Conservation (phyloP, 352 stramenopile species). For the Pythium dissimile region DNA sequence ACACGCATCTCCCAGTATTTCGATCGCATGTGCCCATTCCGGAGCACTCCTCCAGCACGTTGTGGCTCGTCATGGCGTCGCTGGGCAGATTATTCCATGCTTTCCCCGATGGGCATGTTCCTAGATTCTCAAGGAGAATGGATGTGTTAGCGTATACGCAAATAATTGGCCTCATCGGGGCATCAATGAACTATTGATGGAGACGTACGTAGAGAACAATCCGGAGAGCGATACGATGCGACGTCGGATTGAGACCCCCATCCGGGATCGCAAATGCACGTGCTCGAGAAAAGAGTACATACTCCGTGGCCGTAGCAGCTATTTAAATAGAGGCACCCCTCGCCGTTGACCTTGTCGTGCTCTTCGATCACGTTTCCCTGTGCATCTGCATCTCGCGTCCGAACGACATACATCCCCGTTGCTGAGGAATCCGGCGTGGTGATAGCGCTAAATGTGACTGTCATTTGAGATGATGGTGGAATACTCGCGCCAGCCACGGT, state of each 20-base stretch:
- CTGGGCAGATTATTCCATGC: slow-evolving; percentile 55
- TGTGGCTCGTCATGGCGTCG: slow-evolving; percentile 32
- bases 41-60: slow-evolving; percentile 75
- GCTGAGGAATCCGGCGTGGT: slow-evolving; percentile 43
- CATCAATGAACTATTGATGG: no score
- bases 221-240: slow-evolving; percentile 63
- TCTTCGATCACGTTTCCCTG: slow-evolving; percentile 57
- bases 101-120: slow-evolving; percentile 48
- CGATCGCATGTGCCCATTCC: slow-evolving; percentile 86
- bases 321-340: slow-evolving; percentile 65
- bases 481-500: slow-evolving; percentile 32
- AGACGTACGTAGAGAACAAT: slow-evolving; percentile 75
- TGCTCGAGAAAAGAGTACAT: slow-evolving; percentile 65
- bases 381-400: slow-evolving; percentile 38
- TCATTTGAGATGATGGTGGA: slow-evolving; percentile 22
- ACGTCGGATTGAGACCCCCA: slow-evolving; percentile 70
- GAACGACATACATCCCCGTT: slow-evolving; percentile 46
- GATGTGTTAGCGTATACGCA: not conserved
- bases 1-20: slow-evolving; percentile 61
- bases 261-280: slow-evolving; percentile 55
- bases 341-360: slow-evolving; percentile 40
- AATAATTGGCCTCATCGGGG: no score
- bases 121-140: slow-evolving; percentile 4
- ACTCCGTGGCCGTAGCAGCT: slow-evolving; percentile 83
- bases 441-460: slow-evolving; percentile 41